Conservation (phyloP, 2,329 filamentous ascomycete species). For the Colletotrichum sp. region DNA sequence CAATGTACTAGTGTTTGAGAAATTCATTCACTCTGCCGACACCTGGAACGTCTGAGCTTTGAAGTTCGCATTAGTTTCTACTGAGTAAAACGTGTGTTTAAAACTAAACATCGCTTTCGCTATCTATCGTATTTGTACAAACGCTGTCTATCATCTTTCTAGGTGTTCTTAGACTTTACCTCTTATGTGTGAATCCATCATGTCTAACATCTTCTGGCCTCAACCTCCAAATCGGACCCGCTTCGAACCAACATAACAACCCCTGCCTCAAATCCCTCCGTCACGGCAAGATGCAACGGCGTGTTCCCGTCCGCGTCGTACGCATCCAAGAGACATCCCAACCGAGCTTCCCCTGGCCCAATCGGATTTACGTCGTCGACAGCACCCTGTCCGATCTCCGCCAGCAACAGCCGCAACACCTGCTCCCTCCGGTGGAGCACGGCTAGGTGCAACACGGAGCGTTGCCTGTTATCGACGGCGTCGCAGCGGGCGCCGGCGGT, state of each 20-base stretch:
- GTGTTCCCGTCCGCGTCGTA: background rate
- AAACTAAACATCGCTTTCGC: background rate
- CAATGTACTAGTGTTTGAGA: no score
- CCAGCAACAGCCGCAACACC: background rate
- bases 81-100: no score
- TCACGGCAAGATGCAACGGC: background rate
- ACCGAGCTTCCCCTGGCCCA: background rate
- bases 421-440: background rate
- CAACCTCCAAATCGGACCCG: background rate
- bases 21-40: no score
- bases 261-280: background rate
- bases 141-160: background rate
- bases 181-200: background rate
- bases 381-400: background rate
- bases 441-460: background rate
- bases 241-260: background rate
- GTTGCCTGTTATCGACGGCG: background rate
- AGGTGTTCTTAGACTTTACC: background rate
- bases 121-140: background rate
- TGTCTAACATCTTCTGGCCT: background rate
- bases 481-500: background rate
- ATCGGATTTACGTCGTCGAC: background rate
- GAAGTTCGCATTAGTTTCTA: no score
- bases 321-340: background rate
- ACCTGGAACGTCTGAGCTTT: accelerated